Conservation (phyloP, 345 rosid species). For the Sonneratia caseolaris region DNA sequence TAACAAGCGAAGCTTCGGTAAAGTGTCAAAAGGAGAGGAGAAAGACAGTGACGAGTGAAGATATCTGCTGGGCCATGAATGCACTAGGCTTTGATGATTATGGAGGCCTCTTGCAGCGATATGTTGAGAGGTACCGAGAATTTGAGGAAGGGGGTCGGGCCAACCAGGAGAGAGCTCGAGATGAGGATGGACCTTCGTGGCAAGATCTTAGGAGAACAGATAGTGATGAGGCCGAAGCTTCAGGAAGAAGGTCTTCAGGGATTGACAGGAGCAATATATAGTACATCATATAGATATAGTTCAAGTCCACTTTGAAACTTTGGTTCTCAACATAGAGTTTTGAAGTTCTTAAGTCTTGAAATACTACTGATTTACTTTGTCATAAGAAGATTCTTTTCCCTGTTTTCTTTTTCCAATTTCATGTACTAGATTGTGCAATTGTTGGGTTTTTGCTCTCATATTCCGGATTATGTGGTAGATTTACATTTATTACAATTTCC, state of each 20-base stretch:
- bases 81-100: slow-evolving; percentile 62
- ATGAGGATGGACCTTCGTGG: background rate
- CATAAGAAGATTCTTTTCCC: background rate
- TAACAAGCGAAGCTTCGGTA: slow-evolving; percentile 68
- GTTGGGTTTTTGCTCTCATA: background rate
- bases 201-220: too few species aligned
- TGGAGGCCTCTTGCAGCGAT: slow-evolving; percentile 43
- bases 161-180: slow-evolving; percentile 5
- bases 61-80: slow-evolving; percentile 65
- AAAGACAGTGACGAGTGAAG: slow-evolving; percentile 71
- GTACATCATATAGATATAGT: background rate
- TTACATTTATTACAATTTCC: background rate
- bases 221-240: background rate
- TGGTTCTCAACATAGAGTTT: background rate
- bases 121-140: slow-evolving; percentile 51
- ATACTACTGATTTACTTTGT: background rate
- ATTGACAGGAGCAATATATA: background rate
- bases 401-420: background rate
- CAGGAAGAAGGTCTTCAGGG: background rate
- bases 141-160: slow-evolving; percentile 40
- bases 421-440: background rate
- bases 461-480: background rate
- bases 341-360: background rate
- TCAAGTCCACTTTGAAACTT: background rate
- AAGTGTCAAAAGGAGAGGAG: slow-evolving; percentile 74